Conservation (phyloP, 371 early-diverging fungal genomes). For the Mortierella polycephala region DNA sequence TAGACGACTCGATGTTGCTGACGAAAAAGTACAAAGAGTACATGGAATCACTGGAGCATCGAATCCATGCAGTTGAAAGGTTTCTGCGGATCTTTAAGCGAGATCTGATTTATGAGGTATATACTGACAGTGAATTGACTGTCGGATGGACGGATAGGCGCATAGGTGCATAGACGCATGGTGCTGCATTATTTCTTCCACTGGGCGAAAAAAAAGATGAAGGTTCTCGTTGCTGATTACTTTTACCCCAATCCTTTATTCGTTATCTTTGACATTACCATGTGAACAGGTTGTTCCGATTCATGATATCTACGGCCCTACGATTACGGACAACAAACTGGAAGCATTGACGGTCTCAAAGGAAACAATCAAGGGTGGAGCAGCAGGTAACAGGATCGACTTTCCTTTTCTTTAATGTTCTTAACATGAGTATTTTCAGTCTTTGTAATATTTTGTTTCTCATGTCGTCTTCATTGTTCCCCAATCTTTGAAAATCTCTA, state of each 20-base stretch:
- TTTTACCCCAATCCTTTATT: background rate
- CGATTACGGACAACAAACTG: slow-evolving; percentile 77
- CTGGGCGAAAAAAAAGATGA: background rate
- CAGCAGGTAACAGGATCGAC: slow-evolving; percentile 62
- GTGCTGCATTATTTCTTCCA: no score
- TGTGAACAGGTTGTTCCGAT: slow-evolving; percentile 72
- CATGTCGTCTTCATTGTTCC: background rate
- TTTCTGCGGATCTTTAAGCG: slow-evolving; percentile 72
- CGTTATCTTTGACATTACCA: background rate
- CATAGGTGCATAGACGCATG: no score
- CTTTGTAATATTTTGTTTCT: slow-evolving; percentile 3
- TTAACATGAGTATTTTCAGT: background rate
- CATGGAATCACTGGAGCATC: slow-evolving; percentile 76
- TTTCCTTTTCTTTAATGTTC: background rate
- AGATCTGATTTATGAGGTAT: slow-evolving; percentile 59
- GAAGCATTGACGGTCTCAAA: slow-evolving; percentile 88
- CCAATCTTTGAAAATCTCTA: slow-evolving; percentile 18
- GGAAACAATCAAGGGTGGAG: slow-evolving; percentile 86
- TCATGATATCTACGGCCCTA: slow-evolving; percentile 91
- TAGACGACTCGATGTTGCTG: slow-evolving; percentile 72
- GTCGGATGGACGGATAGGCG: background rate
- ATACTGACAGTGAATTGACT: background rate
- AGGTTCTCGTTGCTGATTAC: background rate
- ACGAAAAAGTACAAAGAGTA: slow-evolving; percentile 76
- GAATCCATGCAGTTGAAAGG: slow-evolving; percentile 65